These are phyloP conservation scores for Hypoxylon lenormandii DNA, from an alignment of 495 filamentous ascomycete genomes.

Conservation along the genomic window DNA sequence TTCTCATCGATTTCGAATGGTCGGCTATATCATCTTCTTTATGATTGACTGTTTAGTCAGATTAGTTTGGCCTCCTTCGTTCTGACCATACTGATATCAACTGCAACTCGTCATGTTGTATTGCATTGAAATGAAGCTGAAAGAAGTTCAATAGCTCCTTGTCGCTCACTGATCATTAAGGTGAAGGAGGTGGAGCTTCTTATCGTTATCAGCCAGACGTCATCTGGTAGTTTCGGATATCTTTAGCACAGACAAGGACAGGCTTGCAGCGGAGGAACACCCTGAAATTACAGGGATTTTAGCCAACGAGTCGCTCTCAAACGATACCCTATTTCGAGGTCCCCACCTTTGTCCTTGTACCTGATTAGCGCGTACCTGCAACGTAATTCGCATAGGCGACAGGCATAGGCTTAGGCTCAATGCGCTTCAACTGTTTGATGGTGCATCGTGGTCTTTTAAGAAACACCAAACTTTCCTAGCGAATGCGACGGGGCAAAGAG, in stretches of 20 bases:
- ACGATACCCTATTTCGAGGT: conserved; percentile 26
- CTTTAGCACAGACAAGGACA: conserved; percentile 30
- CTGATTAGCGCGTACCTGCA: conserved; percentile 30
- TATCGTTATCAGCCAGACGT: conserved; percentile 45
- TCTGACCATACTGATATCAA: not conserved
- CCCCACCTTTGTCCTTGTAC: conserved; percentile 2
- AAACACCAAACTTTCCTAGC: conserved; percentile 13
- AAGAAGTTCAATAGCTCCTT: conserved; percentile 4
- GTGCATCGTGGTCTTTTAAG: conserved; percentile 21
- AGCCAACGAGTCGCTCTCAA: conserved; percentile 23
- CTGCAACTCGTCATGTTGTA: conserved; percentile 5
- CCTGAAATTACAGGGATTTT: conserved; percentile 25
- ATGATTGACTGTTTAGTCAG: not conserved
- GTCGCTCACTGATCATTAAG: conserved; percentile 6
- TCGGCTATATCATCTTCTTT: conserved; percentile 44
- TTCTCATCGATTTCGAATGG: conserved; percentile 20
- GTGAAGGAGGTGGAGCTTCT: conserved; percentile 19
- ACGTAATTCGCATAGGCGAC: conserved; percentile 45
- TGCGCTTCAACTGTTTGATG: conserved; percentile 21
- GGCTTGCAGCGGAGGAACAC: conserved; percentile 11
- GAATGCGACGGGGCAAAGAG: conserved; percentile 40
- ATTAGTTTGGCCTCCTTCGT: too few relatives aligned
- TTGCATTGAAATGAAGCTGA: not conserved
- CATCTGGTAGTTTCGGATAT: conserved; percentile 35
- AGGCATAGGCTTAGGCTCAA: conserved; percentile 30